Evolutionary conservation across 768 basidiomycete species (phyloP), one percentile per base, ranked within the genome.

Genomic region (Strobilomyces dryophilus): DNA sequence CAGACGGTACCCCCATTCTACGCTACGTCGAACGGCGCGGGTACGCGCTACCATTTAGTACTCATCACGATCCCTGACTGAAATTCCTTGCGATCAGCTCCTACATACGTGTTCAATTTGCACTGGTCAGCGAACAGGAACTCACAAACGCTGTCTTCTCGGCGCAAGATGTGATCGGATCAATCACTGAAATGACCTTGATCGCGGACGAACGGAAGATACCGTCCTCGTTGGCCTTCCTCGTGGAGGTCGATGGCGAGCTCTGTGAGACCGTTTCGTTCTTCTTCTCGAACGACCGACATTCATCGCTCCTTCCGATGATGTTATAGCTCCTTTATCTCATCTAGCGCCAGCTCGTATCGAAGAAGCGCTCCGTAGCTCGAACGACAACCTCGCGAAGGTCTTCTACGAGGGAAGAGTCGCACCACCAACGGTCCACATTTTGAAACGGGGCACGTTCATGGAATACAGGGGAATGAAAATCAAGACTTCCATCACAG

Each of bases 1-100:
- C 17, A 3, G 63, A 64, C n/a, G 63, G 60, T 20, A 42, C 49
- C 20, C 63, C 63, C 4, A 53, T 65, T 10, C 18, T 62, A 29
- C 58, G 54, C 34, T 65, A 52, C 39, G 49, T 65, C 7, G 60
- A 65, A 24, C 63, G 60, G 2, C 52, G 58, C 8, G 52, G 56
- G 63, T 64, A 46, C 26, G 54, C 17, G 1, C 21, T 35, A 32
- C 31, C 26, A n/a, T 44, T n/a, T 20, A 17, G 8, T 29, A 8
- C 2, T 24, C 9, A 5, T 17, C 41, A 18, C 8, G 17, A 7
- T 10, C 2, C 8, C 17, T 44, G 5, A 41, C 20, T 47, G 17
- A 55, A 32, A 24, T 37, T 20, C 1, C 8, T 12, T 26, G 8
- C 44, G 5, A 47, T 32, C 9, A 62, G 63, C n/a, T 40, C 47